Evolutionary conservation across 805 yeast species (phyloP).

Genomic region (Scheffersomyces ergatensis): DNA sequence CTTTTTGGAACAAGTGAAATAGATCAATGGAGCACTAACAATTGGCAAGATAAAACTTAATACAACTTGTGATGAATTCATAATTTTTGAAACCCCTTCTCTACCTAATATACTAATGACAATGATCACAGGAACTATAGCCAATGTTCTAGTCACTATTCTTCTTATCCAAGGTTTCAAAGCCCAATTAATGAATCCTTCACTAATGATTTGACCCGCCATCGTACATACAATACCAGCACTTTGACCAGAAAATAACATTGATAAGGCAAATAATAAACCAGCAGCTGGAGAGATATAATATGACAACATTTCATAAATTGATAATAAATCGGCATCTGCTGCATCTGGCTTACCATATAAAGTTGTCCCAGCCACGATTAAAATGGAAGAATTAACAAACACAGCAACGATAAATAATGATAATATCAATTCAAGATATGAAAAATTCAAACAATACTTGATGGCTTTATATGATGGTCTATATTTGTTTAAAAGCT

Average conservation of each 20-base stretch:
- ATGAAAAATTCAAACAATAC: conserved; percentile 39
- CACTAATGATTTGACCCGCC: conserved; percentile 47
- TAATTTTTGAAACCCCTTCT: conserved; percentile 43
- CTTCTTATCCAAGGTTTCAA: conserved; percentile 43
- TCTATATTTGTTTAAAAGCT: conserved; percentile 29
- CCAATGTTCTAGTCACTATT: conserved; percentile 37
- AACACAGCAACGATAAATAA: conserved; percentile 42
- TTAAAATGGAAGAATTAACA: conserved; percentile 43
- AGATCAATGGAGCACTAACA: conserved; percentile 45
- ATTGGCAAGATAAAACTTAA: conserved; percentile 43
- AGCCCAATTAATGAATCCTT: conserved; percentile 46
- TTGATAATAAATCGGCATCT: conserved; percentile 44
- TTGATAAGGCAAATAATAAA: conserved; percentile 41
- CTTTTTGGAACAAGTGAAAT: conserved; percentile 38
- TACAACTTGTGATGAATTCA: conserved; percentile 45
- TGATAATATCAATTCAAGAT: conserved; percentile 38
- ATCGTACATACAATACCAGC: conserved; percentile 49
- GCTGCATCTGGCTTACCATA: conserved; percentile 43
- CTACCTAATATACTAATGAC: conserved; percentile 38
- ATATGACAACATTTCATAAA: conserved; percentile 41
- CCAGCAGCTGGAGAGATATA: conserved; percentile 47
- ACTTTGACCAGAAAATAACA: conserved; percentile 46
- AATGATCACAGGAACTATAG: conserved; percentile 39
- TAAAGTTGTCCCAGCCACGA: conserved; percentile 43
- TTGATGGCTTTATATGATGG: conserved; percentile 42